Base-by-base conservation (phyloP, 805 yeast genomes). In the Yarrowia sp. region DNA sequence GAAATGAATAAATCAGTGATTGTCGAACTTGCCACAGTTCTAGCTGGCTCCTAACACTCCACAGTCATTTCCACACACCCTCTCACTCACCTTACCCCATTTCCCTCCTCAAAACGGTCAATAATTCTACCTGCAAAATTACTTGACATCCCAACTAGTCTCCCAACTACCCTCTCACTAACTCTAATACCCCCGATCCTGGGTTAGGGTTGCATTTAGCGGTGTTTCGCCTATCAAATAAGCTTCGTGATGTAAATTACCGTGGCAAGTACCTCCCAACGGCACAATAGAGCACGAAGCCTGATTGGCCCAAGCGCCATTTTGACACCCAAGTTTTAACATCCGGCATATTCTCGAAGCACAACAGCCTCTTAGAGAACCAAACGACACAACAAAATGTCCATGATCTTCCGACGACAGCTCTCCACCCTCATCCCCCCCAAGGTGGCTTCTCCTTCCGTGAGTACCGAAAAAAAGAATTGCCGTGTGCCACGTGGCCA, bases 371-470 rank as follows among this genome's bases (percentile, higher is more conserved):
- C 64, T 42, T 58, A 42, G 64, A 58, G 50, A 58, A 58, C 49
- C 64, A 42, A 40, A 58, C 64, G 50, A 58, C 64, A 58, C 63
- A 55, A 55, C 67, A 71, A 68, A 67, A 91, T 90, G 96, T 90
- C 95, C 77, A 90, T 87, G 83, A 84, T 92, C 81, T 84, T 87
- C 77, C 93, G 91, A 88, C 93, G 99, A 84, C 89, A 89, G 75
- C 86, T 94, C 80, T 92, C 98, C 73, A 90, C 98, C 76, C 85
- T 94, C 83, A 93, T 94, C 78, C 99, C 99, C 75, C 99, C 99
- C 80, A 94, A 94, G 94, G 88, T 94, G 78, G 98, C 97, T 68
- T 92, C 98, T 71, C 95, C 97, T 56, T 86, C 88, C 81, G 94
- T 89, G 85, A 75, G 93, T 84, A 58, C 40, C 20, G 14, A 33